Conservation (phyloP, 352 stramenopile species). For the Phytopythium kandeliae region DNA sequence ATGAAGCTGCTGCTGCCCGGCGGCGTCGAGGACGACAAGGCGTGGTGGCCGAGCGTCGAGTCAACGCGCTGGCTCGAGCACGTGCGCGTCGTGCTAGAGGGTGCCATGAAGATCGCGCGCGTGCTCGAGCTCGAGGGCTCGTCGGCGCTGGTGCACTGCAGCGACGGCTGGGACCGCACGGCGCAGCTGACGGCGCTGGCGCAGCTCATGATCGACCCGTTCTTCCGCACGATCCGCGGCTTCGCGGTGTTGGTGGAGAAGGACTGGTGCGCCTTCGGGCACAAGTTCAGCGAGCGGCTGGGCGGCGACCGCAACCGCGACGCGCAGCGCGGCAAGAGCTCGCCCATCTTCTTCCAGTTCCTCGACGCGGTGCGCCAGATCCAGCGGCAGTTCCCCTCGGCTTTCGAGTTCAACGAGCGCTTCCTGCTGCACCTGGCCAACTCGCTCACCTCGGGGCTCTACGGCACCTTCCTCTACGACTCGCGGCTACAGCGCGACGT, state of each 20-base stretch:
- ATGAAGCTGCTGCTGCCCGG: conserved; percentile 68
- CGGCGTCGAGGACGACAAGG: conserved; percentile 60
- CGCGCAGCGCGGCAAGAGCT: conserved; percentile 67
- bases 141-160: conserved; percentile 83
- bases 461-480: conserved; percentile 83
- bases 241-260: conserved; percentile 83
- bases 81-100: conserved; percentile 75
- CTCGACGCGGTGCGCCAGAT: conserved; percentile 84
- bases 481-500: conserved; percentile 58
- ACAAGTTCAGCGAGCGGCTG: conserved; percentile 75
- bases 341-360: conserved; percentile 85
- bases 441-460: conserved; percentile 69
- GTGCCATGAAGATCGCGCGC: conserved; percentile 78
- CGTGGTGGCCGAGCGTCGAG: conserved; percentile 66
- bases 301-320: conserved; percentile 73
- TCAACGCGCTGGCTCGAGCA: conserved; percentile 84
- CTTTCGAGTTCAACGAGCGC: conserved; percentile 85
- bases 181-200: conserved; percentile 69
- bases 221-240: conserved; percentile 80
- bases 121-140: conserved; percentile 81
- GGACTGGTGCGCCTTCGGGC: conserved; percentile 82
- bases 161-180: conserved; percentile 86
- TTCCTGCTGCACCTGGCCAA: conserved; percentile 82
- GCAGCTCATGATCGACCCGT: conserved; percentile 87
- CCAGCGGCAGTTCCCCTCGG: conserved; percentile 64